These are phyloP conservation scores for Geoglossum glabrum DNA, from an alignment of 495 filamentous ascomycete genomes.

Conservation along the genomic window DNA sequence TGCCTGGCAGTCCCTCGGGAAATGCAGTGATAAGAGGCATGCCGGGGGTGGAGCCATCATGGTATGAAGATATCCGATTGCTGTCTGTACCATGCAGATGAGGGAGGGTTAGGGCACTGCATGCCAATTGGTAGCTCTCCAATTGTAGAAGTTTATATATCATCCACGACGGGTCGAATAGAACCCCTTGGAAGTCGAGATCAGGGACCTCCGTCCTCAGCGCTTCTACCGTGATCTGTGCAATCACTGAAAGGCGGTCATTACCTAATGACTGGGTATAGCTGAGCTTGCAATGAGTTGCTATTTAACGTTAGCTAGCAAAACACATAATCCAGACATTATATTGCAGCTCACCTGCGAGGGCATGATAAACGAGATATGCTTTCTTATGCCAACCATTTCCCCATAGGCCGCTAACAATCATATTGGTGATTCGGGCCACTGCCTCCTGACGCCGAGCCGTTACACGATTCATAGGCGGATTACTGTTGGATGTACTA, in stretches of 20 bases:
- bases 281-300: not conserved
- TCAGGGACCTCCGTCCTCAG: not conserved
- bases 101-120: not conserved
- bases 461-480: not conserved
- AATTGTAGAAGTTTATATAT: not conserved
- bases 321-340: not conserved
- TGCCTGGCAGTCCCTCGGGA: too few relatives aligned
- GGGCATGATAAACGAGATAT: not conserved
- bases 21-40: too few relatives aligned
- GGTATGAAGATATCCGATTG: not conserved
- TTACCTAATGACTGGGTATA: not conserved
- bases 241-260: not conserved
- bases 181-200: not conserved
- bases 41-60: too few relatives aligned
- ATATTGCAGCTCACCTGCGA: not conserved
- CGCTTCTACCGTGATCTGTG: not conserved
- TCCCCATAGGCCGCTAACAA: not conserved
- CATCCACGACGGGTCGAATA: not conserved
- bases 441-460: not conserved
- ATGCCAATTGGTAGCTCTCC: not conserved
- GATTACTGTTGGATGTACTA: not conserved
- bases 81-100: not conserved
- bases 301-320: not conserved
- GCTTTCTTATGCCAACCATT: not conserved
- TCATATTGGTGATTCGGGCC: not conserved